Evolutionary conservation across 2,329 filamentous ascomycete genomes (phyloP).

Genomic region (Alternaria gansuensis): DNA sequence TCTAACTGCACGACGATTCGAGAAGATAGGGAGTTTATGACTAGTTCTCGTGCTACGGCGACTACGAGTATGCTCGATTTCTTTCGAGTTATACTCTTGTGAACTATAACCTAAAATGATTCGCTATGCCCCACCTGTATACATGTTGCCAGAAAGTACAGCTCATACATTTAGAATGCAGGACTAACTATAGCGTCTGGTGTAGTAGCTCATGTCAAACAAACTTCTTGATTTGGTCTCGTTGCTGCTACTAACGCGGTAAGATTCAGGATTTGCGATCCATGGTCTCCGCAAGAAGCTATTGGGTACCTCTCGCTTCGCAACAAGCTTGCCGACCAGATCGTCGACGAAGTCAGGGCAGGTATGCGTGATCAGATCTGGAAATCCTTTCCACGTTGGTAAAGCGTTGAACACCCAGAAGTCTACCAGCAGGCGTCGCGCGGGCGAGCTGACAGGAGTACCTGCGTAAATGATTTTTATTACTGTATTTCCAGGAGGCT

Average conservation of each 20-base stretch:
- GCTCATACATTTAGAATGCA: neutral
- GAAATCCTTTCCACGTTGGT: neutral
- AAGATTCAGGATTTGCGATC: neutral
- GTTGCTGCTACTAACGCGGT: neutral
- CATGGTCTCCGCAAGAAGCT: neutral
- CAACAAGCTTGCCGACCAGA: neutral
- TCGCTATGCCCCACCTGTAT: neutral
- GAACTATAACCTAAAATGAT: neutral
- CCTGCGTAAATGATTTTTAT: constrained; percentile 16
- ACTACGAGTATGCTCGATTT: neutral
- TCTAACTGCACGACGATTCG: neutral
- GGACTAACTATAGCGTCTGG: neutral
- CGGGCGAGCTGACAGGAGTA: constrained; percentile 2
- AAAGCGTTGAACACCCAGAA: neutral
- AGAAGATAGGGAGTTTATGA: neutral
- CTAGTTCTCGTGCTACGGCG: neutral
- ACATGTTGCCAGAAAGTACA: neutral
- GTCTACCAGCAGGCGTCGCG: constrained; percentile 4
- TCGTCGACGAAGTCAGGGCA: neutral
- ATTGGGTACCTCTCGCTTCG: neutral
- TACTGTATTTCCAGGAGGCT: neutral
- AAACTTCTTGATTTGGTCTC: neutral
- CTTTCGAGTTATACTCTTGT: neutral
- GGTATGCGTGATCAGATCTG: neutral
- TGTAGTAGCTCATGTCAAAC: too few relatives aligned